These are phyloP conservation scores for Fusarium piperis DNA, from an alignment of 2,329 filamentous ascomycete genomes.

Conservation along the genomic window DNA sequence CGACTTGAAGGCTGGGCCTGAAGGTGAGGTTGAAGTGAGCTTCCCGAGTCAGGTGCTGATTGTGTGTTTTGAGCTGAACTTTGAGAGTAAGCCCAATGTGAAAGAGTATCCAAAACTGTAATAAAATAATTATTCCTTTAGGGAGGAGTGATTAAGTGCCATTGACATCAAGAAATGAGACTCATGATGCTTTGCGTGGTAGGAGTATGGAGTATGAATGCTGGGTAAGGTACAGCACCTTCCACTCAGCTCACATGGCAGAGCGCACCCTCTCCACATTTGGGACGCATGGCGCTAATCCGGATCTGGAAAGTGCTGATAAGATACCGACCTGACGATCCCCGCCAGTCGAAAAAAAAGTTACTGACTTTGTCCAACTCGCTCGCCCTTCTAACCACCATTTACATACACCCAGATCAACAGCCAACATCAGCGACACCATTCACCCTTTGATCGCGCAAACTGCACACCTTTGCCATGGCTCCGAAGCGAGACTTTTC, in stretches of 20 bases:
- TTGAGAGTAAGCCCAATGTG: background rate
- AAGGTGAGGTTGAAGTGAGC: background rate
- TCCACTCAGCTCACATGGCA: conserved; percentile 16
- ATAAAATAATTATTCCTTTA: background rate
- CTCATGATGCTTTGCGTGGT: conserved; percentile 20
- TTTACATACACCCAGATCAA: background rate
- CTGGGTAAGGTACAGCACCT: conserved; percentile 6
- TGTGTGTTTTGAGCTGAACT: background rate
- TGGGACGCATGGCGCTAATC: conserved; percentile 22
- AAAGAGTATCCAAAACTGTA: background rate
- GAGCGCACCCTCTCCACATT: conserved; percentile 26
- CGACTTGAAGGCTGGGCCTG: background rate
- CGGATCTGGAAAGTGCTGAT: conserved; percentile 30
- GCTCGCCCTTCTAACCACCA: background rate
- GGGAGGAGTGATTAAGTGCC: conserved; percentile 8
- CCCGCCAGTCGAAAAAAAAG: conserved; percentile 38
- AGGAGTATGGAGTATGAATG: background rate
- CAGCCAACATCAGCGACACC: background rate
- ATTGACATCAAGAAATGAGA: conserved; percentile 14
- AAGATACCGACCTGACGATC: conserved; percentile 34
- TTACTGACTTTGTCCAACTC: conserved; percentile 12
- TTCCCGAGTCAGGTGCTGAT: conserved; percentile 4
- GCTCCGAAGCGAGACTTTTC: conserved; percentile 46
- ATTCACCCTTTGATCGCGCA: background rate
- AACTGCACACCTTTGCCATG: conserved; percentile 31